Evolutionary conservation across 129 eudicot genomes (phyloP).

Genomic region (Centrapalus pauciflorus): DNA sequence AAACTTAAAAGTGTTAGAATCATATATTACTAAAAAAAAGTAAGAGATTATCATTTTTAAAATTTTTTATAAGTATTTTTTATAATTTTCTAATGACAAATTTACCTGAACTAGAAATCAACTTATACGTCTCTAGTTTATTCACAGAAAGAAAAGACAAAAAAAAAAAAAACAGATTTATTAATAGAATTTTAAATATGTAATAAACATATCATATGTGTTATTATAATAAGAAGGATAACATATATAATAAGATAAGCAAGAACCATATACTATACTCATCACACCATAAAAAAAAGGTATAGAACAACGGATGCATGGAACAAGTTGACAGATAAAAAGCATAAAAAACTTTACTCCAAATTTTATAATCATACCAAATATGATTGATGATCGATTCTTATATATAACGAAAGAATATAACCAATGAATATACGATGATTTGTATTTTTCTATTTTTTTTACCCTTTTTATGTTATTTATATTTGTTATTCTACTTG

Average conservation of each 20-base stretch:
- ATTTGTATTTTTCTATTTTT: background rate
- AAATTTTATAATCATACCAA: background rate
- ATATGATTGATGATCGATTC: background rate
- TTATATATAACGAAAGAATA: background rate
- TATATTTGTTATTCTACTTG: too few relatives aligned
- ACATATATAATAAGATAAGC: conserved; percentile 7
- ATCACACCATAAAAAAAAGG: background rate
- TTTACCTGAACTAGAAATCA: too few relatives aligned
- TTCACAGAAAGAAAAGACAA: background rate
- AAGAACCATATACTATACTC: conserved; percentile 17
- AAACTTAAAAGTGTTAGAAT: too few relatives aligned
- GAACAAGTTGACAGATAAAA: too few relatives aligned
- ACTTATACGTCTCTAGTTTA: too few relatives aligned
- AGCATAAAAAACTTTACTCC: too few relatives aligned
- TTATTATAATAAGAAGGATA: background rate
- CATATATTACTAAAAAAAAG: too few relatives aligned
- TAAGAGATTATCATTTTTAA: too few relatives aligned
- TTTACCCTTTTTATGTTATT: background rate
- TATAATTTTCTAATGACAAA: too few relatives aligned
- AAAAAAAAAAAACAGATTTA: background rate
- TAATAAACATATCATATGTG: background rate
- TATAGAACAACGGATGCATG: background rate
- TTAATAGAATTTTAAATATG: background rate
- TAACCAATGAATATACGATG: background rate
- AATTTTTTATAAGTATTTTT: too few relatives aligned